phyloP scores from a whole-genome alignment of 2,329 filamentous ascomycete species.

The Curvularia sp. region DNA sequence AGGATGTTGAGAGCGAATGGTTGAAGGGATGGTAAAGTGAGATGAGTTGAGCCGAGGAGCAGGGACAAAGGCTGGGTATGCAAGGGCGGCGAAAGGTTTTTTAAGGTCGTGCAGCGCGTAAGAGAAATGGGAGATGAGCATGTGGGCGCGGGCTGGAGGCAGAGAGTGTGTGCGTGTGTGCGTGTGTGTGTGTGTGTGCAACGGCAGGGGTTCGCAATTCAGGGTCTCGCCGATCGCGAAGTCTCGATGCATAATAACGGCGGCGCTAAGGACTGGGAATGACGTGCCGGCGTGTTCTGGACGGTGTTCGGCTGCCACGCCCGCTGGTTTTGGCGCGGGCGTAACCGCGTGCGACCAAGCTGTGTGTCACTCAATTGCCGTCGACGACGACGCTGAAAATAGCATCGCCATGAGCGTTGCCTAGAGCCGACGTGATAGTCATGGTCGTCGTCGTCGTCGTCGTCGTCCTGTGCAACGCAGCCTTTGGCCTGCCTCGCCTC shows the following conservation, averaged over 20 bases:
- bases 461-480: constrained; percentile 1
- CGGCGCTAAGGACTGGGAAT: constrained; percentile 31
- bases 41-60: constrained; percentile 12
- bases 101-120: constrained; percentile 21
- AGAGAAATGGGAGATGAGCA: constrained; percentile 27
- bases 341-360: constrained; percentile 17
- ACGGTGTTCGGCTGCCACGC: constrained; percentile 21
- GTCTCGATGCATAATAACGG: constrained; percentile 36
- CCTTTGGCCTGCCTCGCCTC: constrained; percentile 16
- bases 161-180: not conserved
- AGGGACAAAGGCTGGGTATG: constrained; percentile 6
- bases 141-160: constrained; percentile 20
- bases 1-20: constrained; percentile 3
- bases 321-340: constrained; percentile 17
- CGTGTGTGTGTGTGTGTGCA: constrained; percentile 15
- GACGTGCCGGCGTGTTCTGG: constrained; percentile 30
- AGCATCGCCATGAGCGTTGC: too few relatives aligned
- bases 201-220: constrained; percentile 19
- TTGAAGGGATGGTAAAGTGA: not conserved
- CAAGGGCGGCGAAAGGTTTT: constrained; percentile 26
- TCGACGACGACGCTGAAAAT: constrained; percentile 16
- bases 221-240: constrained; percentile 36
- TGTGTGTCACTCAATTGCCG: constrained; percentile 11
- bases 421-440: not conserved
- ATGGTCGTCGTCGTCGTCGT: not conserved